phyloP scores from a whole-genome alignment of 345 rosid species.

The Populus davidiana region DNA sequence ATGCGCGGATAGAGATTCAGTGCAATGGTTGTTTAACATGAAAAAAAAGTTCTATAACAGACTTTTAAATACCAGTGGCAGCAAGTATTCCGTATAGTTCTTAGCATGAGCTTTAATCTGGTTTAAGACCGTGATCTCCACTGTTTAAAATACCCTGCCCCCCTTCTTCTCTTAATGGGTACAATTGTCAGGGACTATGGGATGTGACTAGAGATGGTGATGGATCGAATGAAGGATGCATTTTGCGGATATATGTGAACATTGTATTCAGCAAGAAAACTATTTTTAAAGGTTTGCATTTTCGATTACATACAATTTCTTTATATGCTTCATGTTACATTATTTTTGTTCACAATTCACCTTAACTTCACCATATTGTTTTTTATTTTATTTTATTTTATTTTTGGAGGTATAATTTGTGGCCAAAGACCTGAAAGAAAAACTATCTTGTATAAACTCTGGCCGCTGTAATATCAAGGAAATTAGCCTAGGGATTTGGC shows the following conservation, averaged over 20 bases:
- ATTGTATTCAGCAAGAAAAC: constrained; percentile 87
- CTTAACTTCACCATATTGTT: background rate
- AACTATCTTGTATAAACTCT: background rate
- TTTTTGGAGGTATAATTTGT: background rate
- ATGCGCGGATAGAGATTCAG: background rate
- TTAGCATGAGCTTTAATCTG: background rate
- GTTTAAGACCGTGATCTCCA: background rate
- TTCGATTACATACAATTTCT: background rate
- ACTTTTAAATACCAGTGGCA: background rate
- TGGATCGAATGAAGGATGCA: constrained; percentile 57
- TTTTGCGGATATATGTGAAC: constrained; percentile 58
- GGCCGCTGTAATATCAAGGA: background rate
- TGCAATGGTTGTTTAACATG: background rate
- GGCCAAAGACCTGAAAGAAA: background rate
- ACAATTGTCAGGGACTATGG: constrained; percentile 67
- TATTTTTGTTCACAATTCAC: background rate
- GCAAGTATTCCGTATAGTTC: background rate
- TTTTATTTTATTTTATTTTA: no score
- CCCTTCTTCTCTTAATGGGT: background rate
- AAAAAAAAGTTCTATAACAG: background rate
- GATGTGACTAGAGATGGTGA: constrained; percentile 54
- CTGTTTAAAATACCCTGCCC: background rate
- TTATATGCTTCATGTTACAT: background rate
- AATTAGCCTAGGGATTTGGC: background rate
- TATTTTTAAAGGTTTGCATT: constrained; percentile 77